These are phyloP conservation scores for Apiotrichum laibachii DNA, from an alignment of 1,284 basidiomycete genomes.

Conservation along the genomic window DNA sequence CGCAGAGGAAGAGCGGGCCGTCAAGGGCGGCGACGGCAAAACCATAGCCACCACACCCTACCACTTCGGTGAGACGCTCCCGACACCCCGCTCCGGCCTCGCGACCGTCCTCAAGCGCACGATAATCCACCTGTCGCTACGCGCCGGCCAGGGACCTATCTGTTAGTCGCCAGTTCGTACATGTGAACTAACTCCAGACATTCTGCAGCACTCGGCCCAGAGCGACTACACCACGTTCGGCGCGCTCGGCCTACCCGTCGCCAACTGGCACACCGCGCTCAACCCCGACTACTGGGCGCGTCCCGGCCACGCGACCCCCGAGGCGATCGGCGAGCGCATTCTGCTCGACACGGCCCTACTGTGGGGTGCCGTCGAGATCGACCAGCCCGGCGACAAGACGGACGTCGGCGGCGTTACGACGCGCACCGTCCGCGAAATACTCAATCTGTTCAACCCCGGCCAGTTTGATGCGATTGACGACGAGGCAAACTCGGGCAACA, in stretches of 20 bases:
- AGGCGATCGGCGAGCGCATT: conserved; percentile 28
- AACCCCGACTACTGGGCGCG: conserved; percentile 24
- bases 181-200: conserved; percentile 20
- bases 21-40: too few species aligned
- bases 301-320: conserved; percentile 24
- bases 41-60: conserved; percentile 16
- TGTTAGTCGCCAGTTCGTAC: conserved; percentile 24
- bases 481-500: conserved; percentile 32
- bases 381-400: conserved; percentile 17
- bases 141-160: conserved; percentile 35
- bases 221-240: conserved; percentile 19
- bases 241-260: conserved; percentile 20
- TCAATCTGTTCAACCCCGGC: not conserved
- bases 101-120: conserved; percentile 23
- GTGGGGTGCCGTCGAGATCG: conserved; percentile 34
- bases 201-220: conserved; percentile 34
- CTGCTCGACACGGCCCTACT: conserved; percentile 41
- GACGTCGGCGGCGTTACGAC: conserved; percentile 10
- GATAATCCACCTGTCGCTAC: conserved; percentile 28
- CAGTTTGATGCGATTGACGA: too few species aligned
- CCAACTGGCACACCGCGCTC: conserved; percentile 21
- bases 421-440: conserved; percentile 3
- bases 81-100: conserved; percentile 21
- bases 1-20: conserved; percentile 29
- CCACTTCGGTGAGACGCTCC: conserved; percentile 32